Evolutionary conservation across 805 yeast genomes (phyloP).

Genomic region (Wickerhamomyces queroliae): DNA sequence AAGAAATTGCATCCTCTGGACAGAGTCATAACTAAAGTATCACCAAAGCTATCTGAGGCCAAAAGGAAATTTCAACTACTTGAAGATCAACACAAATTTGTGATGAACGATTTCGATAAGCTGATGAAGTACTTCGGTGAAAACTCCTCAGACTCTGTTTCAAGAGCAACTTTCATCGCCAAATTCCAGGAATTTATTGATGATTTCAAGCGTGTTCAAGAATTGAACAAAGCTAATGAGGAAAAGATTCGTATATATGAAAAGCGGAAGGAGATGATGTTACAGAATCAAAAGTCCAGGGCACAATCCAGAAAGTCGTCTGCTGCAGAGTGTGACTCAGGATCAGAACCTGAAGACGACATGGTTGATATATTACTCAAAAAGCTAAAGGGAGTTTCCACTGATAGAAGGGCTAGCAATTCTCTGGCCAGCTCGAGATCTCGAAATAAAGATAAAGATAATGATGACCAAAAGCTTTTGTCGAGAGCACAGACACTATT

Average conservation of each 20-base stretch:
- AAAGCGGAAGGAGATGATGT: slow-evolving; percentile 55
- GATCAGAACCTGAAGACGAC: slow-evolving; percentile 13
- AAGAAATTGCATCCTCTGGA: slow-evolving; percentile 80
- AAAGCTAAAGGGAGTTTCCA: slow-evolving; percentile 77
- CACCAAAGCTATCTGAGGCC: slow-evolving; percentile 71
- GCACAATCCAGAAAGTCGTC: slow-evolving; percentile 6
- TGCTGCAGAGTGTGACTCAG: slow-evolving; percentile 11
- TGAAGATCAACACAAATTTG: slow-evolving; percentile 54
- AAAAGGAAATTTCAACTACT: slow-evolving; percentile 61
- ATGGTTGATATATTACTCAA: slow-evolving; percentile 84
- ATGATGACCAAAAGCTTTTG: slow-evolving; percentile 12
- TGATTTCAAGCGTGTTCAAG: slow-evolving; percentile 75
- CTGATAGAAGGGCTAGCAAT: slow-evolving; percentile 27
- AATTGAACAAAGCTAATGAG: slow-evolving; percentile 74
- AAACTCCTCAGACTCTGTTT: slow-evolving; percentile 61
- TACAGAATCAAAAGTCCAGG: slow-evolving; percentile 23
- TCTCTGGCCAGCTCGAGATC: slow-evolving; percentile 7
- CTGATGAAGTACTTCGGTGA: slow-evolving; percentile 90
- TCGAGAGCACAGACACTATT: slow-evolving; percentile 21
- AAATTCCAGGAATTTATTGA: slow-evolving; percentile 75
- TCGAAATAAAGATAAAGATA: slow-evolving; percentile 3
- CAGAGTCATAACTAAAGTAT: slow-evolving; percentile 52
- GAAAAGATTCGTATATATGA: slow-evolving; percentile 77
- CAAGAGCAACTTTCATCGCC: slow-evolving; percentile 65
- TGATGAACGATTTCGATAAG: slow-evolving; percentile 59